Base-by-base conservation (phyloP, 139 green algal species). In the Chlamydomonas sp. region DNA sequence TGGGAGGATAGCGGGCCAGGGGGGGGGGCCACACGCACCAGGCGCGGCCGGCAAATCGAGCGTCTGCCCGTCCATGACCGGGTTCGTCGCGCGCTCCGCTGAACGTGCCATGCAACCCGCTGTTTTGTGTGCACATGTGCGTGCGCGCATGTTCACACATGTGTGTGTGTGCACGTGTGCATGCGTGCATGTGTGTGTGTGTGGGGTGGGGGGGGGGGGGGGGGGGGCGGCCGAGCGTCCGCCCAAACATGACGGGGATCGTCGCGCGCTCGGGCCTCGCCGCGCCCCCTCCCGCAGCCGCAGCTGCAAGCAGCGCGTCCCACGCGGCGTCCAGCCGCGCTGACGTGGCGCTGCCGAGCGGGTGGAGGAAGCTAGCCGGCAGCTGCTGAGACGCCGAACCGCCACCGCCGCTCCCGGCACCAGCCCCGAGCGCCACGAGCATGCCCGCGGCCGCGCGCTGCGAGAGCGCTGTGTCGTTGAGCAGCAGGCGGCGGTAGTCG, bases 161-260 rank as follows among this genome's bases (percentile, higher is more conserved):
- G n/a, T n/a, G n/a, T n/a, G 92, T 80, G 73, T 92, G n/a, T n/a
- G n/a, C n/a, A n/a, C n/a, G n/a, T n/a, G n/a, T n/a, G n/a, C n/a
- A n/a, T n/a, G n/a, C n/a, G n/a, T n/a, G n/a, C n/a, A n/a, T n/a
- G n/a, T n/a, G n/a, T n/a, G n/a, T n/a, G n/a, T n/a, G n/a, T n/a
- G n/a, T n/a, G n/a, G n/a, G n/a, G n/a, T n/a, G n/a, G n/a, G n/a
- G n/a, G n/a, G n/a, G n/a, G n/a, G n/a, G n/a, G n/a, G n/a, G n/a
- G n/a, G n/a, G n/a, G n/a, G n/a, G n/a, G n/a, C n/a, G n/a, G n/a
- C n/a, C 65, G 28, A 93, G 65, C 2, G 24, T 73, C 22, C 87
- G 81, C 4, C 87, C 87, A 82, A 93, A 93, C 75, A 92, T 81
- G 13, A 92, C 85, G n/a, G 48, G 65, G 31, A 88, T 43, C 3